These are phyloP conservation scores for Pilasporangium apinafurcum DNA, from an alignment of 352 stramenopile genomes.

Conservation along the genomic window DNA sequence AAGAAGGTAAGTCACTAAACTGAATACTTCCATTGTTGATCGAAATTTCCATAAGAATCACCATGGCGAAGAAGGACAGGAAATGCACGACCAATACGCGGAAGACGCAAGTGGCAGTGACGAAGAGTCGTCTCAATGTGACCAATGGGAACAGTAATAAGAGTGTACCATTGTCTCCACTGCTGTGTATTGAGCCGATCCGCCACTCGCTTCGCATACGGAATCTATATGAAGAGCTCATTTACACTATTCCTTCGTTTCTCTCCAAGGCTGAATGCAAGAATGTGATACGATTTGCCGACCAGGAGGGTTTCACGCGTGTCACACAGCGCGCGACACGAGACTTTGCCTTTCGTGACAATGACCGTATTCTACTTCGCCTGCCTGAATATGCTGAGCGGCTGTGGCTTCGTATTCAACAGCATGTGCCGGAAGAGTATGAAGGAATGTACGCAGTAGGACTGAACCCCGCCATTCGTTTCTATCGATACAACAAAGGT, in stretches of 20 bases:
- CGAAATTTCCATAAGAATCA: too few relatives aligned
- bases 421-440: conserved; percentile 45
- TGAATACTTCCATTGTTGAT: too few relatives aligned
- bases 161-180: conserved; percentile 18
- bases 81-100: too few relatives aligned
- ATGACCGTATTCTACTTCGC: conserved; percentile 58
- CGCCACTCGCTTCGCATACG: conserved; percentile 22
- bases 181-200: conserved; percentile 39
- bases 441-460: conserved; percentile 59
- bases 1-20: too few relatives aligned
- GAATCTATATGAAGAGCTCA: conserved; percentile 52
- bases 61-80: too few relatives aligned
- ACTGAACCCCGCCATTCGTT: conserved; percentile 66
- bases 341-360: conserved; percentile 72
- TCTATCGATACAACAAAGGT: conserved; percentile 66
- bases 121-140: too few relatives aligned
- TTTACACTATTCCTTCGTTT: conserved; percentile 58
- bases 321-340: conserved; percentile 63
- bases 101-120: too few relatives aligned
- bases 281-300: conserved; percentile 50
- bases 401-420: conserved; percentile 57
- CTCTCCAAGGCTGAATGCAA: conserved; percentile 55
- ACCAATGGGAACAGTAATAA: too few relatives aligned
- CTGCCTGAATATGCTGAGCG: conserved; percentile 56
- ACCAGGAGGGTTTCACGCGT: conserved; percentile 47